phyloP scores from a whole-genome alignment of 2,329 filamentous ascomycete species.

The Scedosporium aurantiacum region DNA sequence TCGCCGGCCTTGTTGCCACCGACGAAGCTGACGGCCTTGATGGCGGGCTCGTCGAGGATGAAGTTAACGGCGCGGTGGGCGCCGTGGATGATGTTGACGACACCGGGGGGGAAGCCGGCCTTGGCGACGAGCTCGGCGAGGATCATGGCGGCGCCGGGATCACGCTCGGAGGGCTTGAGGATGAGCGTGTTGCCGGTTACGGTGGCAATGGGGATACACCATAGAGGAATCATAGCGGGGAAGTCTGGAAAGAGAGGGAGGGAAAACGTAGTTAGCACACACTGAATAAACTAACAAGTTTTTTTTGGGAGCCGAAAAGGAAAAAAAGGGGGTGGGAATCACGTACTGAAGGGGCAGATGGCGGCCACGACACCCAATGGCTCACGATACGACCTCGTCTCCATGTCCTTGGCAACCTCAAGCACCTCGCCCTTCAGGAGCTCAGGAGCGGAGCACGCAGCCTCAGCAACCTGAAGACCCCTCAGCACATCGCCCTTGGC shows the following conservation, averaged over 20 bases:
- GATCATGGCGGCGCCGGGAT: slow-evolving; percentile 78
- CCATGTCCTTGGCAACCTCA: slow-evolving; percentile 83
- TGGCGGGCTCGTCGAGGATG: slow-evolving; percentile 71
- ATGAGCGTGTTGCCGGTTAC: slow-evolving; percentile 76
- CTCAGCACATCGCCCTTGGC: slow-evolving; percentile 72
- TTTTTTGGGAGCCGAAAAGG: not conserved
- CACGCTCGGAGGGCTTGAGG: slow-evolving; percentile 77
- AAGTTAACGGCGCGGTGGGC: slow-evolving; percentile 74
- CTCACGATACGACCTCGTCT: slow-evolving; percentile 73
- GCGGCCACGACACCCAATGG: slow-evolving; percentile 71
- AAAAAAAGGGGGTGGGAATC: not conserved
- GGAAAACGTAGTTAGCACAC: not conserved
- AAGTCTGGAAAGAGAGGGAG: slow-evolving; percentile 46
- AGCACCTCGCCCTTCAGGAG: slow-evolving; percentile 74
- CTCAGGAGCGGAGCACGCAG: slow-evolving; percentile 68
- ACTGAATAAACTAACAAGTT: not conserved
- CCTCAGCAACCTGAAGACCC: slow-evolving; percentile 76
- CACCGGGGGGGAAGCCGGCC: slow-evolving; percentile 71
- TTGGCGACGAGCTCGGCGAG: slow-evolving; percentile 68
- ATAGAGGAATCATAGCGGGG: slow-evolving; percentile 87
- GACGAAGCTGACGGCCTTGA: slow-evolving; percentile 82
- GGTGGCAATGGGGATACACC: slow-evolving; percentile 77
- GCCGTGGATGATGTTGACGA: slow-evolving; percentile 75
- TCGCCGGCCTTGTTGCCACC: slow-evolving; percentile 81
- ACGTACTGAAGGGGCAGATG: slow-evolving; percentile 77